These are phyloP conservation scores for Corymbia calophylla DNA, from an alignment of 441 rosid genomes.

Conservation along the genomic window DNA sequence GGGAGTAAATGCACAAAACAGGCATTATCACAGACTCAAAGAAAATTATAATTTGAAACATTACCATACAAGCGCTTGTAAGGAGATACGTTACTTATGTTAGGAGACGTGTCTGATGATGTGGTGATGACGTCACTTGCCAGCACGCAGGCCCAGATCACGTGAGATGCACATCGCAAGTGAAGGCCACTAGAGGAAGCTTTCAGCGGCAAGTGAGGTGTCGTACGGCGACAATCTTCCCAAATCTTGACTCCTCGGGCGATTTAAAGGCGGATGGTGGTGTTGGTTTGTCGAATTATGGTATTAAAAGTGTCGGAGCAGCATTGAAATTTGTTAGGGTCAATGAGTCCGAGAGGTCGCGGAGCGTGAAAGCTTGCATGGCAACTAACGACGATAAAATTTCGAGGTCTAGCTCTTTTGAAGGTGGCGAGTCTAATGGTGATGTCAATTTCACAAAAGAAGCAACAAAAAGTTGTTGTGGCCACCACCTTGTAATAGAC, in stretches of 20 bases:
- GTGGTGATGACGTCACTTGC: no score
- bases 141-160: no score
- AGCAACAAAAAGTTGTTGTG: background rate
- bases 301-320: background rate
- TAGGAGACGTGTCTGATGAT: no score
- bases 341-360: background rate
- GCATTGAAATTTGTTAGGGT: background rate
- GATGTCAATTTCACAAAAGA: background rate
- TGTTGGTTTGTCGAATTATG: background rate
- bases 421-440: background rate
- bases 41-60: no score
- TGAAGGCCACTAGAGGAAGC: background rate
- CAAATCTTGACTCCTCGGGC: background rate
- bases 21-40: no score
- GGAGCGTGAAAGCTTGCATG: background rate
- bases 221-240: background rate
- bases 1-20: no score
- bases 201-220: background rate
- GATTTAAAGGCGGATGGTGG: background rate
- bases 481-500: fast-evolving
- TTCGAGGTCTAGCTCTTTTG: background rate
- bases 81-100: no score
- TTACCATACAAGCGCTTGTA: no score
- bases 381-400: no score
- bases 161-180: no score